phyloP scores from a whole-genome alignment of 768 basidiomycete species.

The Imleria badia region DNA sequence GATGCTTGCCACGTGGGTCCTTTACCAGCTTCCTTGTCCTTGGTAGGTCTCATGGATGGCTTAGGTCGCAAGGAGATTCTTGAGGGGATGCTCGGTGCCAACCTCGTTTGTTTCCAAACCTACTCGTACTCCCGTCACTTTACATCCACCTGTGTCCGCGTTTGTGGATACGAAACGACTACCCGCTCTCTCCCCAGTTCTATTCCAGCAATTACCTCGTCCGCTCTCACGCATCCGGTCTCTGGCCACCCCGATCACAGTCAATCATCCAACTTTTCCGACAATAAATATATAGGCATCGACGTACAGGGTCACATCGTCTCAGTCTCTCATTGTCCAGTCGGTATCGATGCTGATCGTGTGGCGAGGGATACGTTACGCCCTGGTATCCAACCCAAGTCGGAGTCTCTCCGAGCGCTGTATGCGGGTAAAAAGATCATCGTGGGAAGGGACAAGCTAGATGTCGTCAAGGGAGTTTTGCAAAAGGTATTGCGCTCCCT shows the following conservation, averaged over 20 bases:
- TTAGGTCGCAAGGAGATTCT: slow-evolving; percentile 89
- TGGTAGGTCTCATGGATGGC: neutral
- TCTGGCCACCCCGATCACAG: slow-evolving; percentile 8
- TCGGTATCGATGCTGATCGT: slow-evolving; percentile 91
- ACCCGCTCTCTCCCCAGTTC: slow-evolving; percentile 10
- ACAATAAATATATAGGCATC: slow-evolving; percentile 44
- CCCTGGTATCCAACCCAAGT: slow-evolving; percentile 86
- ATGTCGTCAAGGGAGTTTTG: slow-evolving; percentile 96
- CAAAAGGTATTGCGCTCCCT: slow-evolving; percentile 67
- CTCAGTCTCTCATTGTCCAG: slow-evolving; percentile 85
- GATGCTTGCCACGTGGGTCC: slow-evolving; percentile 81
- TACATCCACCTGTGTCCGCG: slow-evolving; percentile 89
- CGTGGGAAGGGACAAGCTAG: slow-evolving; percentile 94
- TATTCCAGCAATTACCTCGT: slow-evolving; percentile 3
- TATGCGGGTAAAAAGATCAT: slow-evolving; percentile 99
- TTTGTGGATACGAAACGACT: slow-evolving; percentile 91
- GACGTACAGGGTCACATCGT: slow-evolving; percentile 88
- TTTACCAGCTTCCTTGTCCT: neutral
- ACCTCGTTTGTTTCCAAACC: slow-evolving; percentile 96
- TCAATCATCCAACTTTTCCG: neutral
- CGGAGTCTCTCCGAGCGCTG: slow-evolving; percentile 75
- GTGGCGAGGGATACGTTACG: slow-evolving; percentile 81
- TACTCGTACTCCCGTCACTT: slow-evolving; percentile 97
- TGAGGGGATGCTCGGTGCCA: slow-evolving; percentile 97
- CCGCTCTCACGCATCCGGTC: neutral